A percentile compares a stretch with the other conserved stretches of the same genome.
Conservation (phyloP, 192 early-diverging fungal species). For the Phlyctochytrium bullatum region DNA sequence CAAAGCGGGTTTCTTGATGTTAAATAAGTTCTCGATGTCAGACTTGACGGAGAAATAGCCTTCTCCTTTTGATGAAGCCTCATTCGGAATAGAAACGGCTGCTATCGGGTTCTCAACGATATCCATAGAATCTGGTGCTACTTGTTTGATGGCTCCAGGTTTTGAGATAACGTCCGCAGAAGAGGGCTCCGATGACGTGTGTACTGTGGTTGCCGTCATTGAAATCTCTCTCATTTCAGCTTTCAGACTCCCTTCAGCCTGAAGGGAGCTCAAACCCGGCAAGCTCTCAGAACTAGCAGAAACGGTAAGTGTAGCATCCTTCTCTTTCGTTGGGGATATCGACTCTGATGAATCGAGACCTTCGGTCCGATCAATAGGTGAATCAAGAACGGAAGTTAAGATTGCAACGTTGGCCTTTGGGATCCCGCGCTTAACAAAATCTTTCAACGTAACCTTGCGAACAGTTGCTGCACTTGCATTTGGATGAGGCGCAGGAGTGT, state of each 20-base stretch:
- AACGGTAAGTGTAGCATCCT: neutral
- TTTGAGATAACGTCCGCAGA: neutral
- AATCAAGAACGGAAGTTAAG: neutral
- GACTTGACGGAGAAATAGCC: neutral
- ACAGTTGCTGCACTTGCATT: neutral
- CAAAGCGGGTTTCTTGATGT: neutral
- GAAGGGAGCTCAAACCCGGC: neutral
- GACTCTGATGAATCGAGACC: neutral
- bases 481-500: neutral
- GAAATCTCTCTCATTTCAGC: no score
- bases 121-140: no score
- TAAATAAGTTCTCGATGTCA: constrained; percentile 1
- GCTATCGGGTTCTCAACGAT: no score
- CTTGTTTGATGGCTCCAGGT: neutral
- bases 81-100: no score
- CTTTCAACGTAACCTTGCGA: constrained; percentile 2
- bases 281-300: neutral
- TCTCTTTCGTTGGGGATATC: neutral
- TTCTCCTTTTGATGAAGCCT: no score
- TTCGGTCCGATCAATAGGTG: neutral
- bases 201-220: no score
- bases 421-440: constrained; percentile 7
- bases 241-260: no score
- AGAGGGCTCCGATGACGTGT: neutral
- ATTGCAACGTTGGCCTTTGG: neutral